phyloP scores from a whole-genome alignment of 345 rosid genomes.

The Hirschfeldia incana region DNA sequence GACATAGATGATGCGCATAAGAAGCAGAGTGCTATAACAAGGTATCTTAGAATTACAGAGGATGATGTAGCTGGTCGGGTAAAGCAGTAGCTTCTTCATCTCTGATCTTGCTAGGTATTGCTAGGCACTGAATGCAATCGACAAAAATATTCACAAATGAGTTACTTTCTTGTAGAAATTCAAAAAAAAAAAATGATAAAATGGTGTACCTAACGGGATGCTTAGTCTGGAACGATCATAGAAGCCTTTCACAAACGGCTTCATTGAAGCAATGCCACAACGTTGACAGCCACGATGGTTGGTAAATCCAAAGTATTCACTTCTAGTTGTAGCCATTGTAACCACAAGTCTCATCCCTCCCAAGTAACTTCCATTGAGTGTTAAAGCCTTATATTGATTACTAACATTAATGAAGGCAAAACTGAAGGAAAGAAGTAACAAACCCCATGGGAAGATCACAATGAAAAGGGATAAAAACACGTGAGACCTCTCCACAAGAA shows the following conservation, averaged over 20 bases:
- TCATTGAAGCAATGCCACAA: not conserved
- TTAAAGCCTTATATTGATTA: slow-evolving; percentile 52
- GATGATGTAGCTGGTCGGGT: not conserved
- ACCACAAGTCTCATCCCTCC: slow-evolving; percentile 46
- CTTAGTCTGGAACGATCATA: not conserved
- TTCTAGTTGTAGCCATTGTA: slow-evolving; percentile 52
- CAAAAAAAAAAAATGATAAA: not conserved
- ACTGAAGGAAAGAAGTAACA: slow-evolving; percentile 47
- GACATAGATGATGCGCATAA: too few relatives aligned
- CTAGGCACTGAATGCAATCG: not conserved
- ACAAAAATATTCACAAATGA: not conserved
- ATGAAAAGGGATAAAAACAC: slow-evolving; percentile 55
- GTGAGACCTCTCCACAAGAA: slow-evolving; percentile 56
- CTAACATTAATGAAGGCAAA: slow-evolving; percentile 57
- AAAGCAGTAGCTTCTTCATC: not conserved
- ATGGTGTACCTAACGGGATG: not conserved
- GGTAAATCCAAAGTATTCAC: not conserved
- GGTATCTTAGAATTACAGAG: not conserved
- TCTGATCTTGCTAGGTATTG: too few relatives aligned
- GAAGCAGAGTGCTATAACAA: not conserved
- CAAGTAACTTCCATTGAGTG: slow-evolving; percentile 51
- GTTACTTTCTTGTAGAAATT: not conserved
- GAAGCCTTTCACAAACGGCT: not conserved
- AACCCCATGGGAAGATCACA: slow-evolving; percentile 47
- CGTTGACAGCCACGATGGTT: not conserved